A percentile compares a stretch with the other conserved stretches of the same genome.
phyloP scores from a whole-genome alignment of 2,329 filamentous ascomycete species.

The Colletotrichum liriopes region DNA sequence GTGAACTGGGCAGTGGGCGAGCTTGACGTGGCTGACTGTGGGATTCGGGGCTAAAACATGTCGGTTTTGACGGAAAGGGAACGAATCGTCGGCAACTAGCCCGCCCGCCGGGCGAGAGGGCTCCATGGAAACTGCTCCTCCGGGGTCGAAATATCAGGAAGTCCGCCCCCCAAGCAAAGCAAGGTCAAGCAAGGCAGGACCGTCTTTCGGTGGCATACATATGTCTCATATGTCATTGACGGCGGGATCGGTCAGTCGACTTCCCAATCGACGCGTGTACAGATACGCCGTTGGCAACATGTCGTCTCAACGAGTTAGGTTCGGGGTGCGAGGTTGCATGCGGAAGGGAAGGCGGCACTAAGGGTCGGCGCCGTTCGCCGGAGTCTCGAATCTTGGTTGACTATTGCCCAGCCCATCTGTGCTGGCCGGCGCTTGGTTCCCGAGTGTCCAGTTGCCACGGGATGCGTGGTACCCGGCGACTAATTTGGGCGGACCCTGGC shows the following conservation, averaged over 20 bases:
- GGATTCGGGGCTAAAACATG: neutral
- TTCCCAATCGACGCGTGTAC: neutral
- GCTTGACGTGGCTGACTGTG: slow-evolving; percentile 2
- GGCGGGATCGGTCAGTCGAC: too few species aligned
- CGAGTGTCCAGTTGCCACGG: neutral
- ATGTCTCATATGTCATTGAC: neutral
- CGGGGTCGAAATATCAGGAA: neutral
- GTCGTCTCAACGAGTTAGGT: neutral
- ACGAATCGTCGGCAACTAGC: neutral
- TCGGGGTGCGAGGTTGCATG: neutral
- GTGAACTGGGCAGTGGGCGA: neutral
- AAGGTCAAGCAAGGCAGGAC: neutral
- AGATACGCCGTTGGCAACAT: neutral
- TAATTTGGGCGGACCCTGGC: neutral
- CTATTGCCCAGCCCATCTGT: neutral
- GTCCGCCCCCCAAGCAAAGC: neutral
- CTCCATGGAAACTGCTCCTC: neutral
- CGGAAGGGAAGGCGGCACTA: neutral
- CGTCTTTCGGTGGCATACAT: neutral
- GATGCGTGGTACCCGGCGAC: neutral
- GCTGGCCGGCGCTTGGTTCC: neutral
- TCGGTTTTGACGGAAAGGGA: slow-evolving; percentile 1
- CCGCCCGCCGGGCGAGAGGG: neutral
- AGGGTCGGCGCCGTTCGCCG: neutral
- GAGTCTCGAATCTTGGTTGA: neutral